Conservation (phyloP, 2,329 filamentous ascomycete genomes). For the Pleurostoma richardsiae region DNA sequence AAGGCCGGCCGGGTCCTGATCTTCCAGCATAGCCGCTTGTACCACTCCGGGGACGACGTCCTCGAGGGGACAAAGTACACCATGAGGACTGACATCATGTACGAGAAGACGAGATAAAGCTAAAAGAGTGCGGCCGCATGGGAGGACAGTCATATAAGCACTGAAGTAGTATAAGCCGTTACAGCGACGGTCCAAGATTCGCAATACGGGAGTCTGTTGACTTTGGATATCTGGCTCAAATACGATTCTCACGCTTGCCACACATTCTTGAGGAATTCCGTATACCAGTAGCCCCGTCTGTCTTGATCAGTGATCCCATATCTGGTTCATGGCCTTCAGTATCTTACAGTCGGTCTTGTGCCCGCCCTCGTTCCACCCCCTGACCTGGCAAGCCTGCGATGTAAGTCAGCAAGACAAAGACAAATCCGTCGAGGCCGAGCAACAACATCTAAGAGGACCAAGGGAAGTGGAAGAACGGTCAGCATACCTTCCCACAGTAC, state of each 20-base stretch:
- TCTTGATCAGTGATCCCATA: slow-evolving; percentile 17
- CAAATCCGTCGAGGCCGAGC: background rate
- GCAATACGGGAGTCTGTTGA: too few species aligned
- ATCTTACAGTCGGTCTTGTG: slow-evolving; percentile 40
- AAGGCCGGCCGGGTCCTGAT: slow-evolving; percentile 54
- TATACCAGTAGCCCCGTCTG: background rate
- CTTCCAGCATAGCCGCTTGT: slow-evolving; percentile 49
- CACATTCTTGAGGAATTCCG: background rate
- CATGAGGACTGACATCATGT: slow-evolving; percentile 10
- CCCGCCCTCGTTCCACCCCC: slow-evolving; percentile 32
- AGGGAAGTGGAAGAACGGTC: background rate
- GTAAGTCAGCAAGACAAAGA: slow-evolving; percentile 3
- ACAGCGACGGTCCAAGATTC: too few species aligned
- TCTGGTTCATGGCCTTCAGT: slow-evolving; percentile 29
- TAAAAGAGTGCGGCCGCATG: background rate
- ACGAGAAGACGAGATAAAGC: background rate
- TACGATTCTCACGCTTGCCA: too few species aligned
- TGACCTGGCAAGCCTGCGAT: slow-evolving; percentile 33
- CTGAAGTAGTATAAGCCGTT: too few species aligned
- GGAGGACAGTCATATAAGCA: background rate
- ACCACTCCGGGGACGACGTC: slow-evolving; percentile 51
- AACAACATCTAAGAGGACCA: background rate
- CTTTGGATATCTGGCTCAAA: too few species aligned
- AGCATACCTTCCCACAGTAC: slow-evolving; percentile 39
- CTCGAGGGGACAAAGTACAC: slow-evolving; percentile 46